Conservation (phyloP, 2,329 filamentous ascomycete genomes). For the Claviceps spartinae region DNA sequence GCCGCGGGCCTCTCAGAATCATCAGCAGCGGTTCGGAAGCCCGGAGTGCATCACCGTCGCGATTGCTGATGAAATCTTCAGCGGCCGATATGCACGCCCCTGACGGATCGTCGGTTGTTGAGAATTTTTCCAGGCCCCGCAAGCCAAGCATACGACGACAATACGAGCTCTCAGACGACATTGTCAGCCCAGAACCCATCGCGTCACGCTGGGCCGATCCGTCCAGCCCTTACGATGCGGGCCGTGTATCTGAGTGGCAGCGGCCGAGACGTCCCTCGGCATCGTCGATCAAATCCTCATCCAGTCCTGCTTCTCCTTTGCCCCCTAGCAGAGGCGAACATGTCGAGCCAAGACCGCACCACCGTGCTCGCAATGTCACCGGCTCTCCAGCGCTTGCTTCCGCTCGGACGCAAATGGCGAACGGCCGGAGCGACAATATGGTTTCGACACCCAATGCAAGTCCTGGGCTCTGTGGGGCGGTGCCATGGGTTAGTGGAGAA, state of each 20-base stretch:
- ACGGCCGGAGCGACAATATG: slow-evolving; percentile 21
- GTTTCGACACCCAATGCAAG: slow-evolving; percentile 21
- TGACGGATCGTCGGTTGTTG: slow-evolving; percentile 25
- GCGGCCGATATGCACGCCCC: slow-evolving; percentile 21
- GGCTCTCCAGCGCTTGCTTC: slow-evolving; percentile 12
- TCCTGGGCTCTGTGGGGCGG: slow-evolving; percentile 16
- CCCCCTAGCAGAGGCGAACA: slow-evolving; percentile 27
- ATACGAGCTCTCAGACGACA: slow-evolving; percentile 12
- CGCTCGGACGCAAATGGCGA: slow-evolving; percentile 16
- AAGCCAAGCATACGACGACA: slow-evolving; percentile 38
- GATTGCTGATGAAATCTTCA: slow-evolving; percentile 19
- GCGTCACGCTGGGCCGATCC: slow-evolving; percentile 15
- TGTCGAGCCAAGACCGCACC: slow-evolving; percentile 19
- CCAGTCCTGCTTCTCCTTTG: slow-evolving; percentile 30
- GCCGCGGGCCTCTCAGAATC: slow-evolving; percentile 7
- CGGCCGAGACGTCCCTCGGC: slow-evolving; percentile 32
- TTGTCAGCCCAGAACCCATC: slow-evolving; percentile 15
- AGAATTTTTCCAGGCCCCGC: slow-evolving; percentile 48
- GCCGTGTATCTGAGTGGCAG: slow-evolving; percentile 26
- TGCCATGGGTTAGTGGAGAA: slow-evolving; percentile 36
- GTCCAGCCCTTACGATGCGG: slow-evolving; percentile 12
- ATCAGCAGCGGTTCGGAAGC: slow-evolving; percentile 8
- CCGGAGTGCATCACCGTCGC: slow-evolving; percentile 18
- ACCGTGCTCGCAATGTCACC: slow-evolving; percentile 15
- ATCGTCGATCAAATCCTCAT: slow-evolving; percentile 33